phyloP scores from a whole-genome alignment of 805 yeast species.

The Pichia gijzeniarum region DNA sequence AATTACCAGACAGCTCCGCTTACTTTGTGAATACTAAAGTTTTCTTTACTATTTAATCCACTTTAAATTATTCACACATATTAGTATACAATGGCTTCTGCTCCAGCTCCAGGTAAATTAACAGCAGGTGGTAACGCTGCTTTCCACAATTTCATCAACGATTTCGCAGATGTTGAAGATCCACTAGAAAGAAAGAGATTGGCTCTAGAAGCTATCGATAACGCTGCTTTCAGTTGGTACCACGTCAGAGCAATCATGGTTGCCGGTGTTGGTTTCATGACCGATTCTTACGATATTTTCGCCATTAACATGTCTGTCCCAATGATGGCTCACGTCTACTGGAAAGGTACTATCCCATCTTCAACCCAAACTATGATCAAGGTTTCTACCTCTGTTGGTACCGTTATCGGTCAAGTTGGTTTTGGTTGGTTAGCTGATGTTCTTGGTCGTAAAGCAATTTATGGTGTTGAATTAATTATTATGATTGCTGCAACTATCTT shows the following conservation, averaged over 20 bases:
- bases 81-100: neutral
- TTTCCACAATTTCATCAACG: conserved; percentile 74
- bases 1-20: too few relatives aligned
- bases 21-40: too few relatives aligned
- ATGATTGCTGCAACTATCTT: conserved; percentile 75
- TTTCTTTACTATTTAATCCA: too few relatives aligned
- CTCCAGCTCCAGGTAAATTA: conserved; percentile 11
- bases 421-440: conserved; percentile 80
- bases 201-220: conserved; percentile 78
- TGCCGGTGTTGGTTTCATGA: conserved; percentile 91
- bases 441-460: conserved; percentile 80
- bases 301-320: conserved; percentile 79
- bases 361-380: conserved; percentile 73
- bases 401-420: conserved; percentile 83
- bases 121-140: conserved; percentile 79
- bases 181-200: conserved; percentile 83
- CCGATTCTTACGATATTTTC: conserved; percentile 89
- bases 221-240: conserved; percentile 75
- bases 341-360: conserved; percentile 54
- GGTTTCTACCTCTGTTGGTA: conserved; percentile 90
- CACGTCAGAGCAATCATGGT: conserved; percentile 75
- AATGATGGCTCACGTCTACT: conserved; percentile 73
- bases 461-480: conserved; percentile 80
- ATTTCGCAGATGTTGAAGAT: conserved; percentile 75
- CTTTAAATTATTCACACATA: too few relatives aligned